Base-by-base conservation (phyloP, 129 eudicot genomes). In the Heracleum sosnowskyi region DNA sequence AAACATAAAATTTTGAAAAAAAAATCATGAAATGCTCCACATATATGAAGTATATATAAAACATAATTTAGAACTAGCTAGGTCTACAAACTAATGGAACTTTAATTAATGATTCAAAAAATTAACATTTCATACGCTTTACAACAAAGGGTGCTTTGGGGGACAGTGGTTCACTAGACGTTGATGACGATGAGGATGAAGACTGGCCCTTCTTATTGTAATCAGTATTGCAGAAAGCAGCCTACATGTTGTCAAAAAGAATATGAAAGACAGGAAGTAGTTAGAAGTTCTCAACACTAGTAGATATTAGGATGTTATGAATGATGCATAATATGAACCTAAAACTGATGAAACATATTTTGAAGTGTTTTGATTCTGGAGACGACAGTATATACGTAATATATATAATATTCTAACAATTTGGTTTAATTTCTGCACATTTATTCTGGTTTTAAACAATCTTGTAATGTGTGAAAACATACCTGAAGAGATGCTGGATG, bases 91-190 rank as follows among this genome's bases (percentile, higher is more conserved):
- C 33, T 2, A 26, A 12, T 28, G 72, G 6, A 66, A 18, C 16
- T 29, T 11, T 8, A 16, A 0, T 16, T n/a, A n/a, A n/a, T n/a
- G n/a, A 31, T 13, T 66, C 24, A 18, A 64, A 11, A 11, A 29
- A 29, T 64, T 26, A 3, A 64, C 2, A 66, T 28, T 15, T 31
- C 75, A 6, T 82, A 90, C 98, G 98, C 87, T 91, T 91, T 34
- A 95, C 97, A 42, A 95, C 97, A 39, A 89, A 95, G n/a, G 97
- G 97, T 76, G 90, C 96, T 81, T 84, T 86, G 4, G 98, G 94
- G 33, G 97, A 91, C 16, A 78, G 76, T 24, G 98, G 91, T 78
- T 90, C 93, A 18, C 81, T 83, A 17, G 94, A 90, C 15, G 96
- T 80, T 4, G 97, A 87, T 2, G 96, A 87, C n/a, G 92, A 83